These are phyloP conservation scores for Talaromyces adpressus DNA, from an alignment of 495 filamentous ascomycete species.

Conservation along the genomic window DNA sequence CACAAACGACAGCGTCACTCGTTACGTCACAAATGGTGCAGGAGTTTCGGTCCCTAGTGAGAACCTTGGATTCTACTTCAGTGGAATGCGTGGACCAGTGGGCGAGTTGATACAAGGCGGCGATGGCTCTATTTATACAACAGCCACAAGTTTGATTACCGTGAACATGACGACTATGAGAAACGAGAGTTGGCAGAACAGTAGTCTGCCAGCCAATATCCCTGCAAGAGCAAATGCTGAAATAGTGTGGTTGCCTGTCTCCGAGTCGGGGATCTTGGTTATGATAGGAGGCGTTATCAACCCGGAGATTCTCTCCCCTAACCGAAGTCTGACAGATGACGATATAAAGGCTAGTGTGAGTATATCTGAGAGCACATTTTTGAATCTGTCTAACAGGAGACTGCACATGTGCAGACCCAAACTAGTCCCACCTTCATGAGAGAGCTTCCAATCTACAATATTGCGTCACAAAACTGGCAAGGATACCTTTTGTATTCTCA, in stretches of 20 bases:
- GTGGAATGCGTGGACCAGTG: conserved; percentile 37
- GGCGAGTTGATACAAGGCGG: conserved; percentile 29
- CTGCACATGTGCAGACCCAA: neutral
- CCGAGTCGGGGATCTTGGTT: conserved; percentile 48
- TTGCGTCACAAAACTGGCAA: conserved; percentile 24
- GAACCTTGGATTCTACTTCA: conserved; percentile 58
- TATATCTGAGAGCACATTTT: neutral
- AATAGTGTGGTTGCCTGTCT: conserved; percentile 58
- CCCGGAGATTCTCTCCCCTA: conserved; percentile 26
- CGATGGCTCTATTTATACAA: conserved; percentile 23
- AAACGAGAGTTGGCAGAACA: conserved; percentile 42
- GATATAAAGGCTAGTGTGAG: conserved; percentile 2
- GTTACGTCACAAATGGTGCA: conserved; percentile 51
- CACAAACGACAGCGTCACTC: conserved; percentile 37
- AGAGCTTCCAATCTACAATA: conserved; percentile 54
- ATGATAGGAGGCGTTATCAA: conserved; percentile 52
- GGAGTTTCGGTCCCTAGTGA: conserved; percentile 54
- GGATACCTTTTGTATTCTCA: neutral
- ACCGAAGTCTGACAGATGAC: neutral
- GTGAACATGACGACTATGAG: conserved; percentile 43
- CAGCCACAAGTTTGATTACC: conserved; percentile 43
- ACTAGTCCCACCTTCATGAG: conserved; percentile 46
- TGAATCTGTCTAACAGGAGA: neutral
- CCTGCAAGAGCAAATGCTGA: conserved; percentile 48
- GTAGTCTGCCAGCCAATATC: conserved; percentile 36